Evolutionary conservation across 305 asterid species (phyloP).

Genomic region (Plantago coronopus): DNA sequence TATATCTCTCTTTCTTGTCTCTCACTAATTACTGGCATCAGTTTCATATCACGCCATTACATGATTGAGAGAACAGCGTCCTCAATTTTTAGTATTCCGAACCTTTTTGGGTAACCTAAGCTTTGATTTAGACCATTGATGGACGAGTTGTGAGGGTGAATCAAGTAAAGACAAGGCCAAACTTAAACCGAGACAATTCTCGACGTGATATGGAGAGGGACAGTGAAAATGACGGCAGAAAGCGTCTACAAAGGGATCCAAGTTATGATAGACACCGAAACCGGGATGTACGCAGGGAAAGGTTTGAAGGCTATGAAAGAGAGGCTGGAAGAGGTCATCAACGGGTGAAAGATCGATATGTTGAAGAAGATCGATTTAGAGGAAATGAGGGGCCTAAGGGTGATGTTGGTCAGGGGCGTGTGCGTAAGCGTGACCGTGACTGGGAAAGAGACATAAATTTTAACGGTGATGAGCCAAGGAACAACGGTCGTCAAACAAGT

Average conservation of each 20-base stretch:
- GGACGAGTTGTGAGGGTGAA: slow-evolving; percentile 70
- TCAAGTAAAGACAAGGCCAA: slow-evolving; percentile 58
- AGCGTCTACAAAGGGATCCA: slow-evolving; percentile 48
- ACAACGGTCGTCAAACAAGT: slow-evolving; percentile 36
- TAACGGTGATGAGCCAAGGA: slow-evolving; percentile 39
- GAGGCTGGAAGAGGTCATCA: slow-evolving; percentile 49
- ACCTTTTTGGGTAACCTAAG: slow-evolving; percentile 18
- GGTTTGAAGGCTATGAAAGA: slow-evolving; percentile 44
- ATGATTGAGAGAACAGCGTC: background rate
- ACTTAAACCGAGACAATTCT: slow-evolving; percentile 45
- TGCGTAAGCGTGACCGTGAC: slow-evolving; percentile 46
- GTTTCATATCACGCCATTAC: background rate
- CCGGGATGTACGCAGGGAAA: slow-evolving; percentile 46
- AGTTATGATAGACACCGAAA: slow-evolving; percentile 38
- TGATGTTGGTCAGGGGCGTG: slow-evolving; percentile 41
- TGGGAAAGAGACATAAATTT: slow-evolving; percentile 41
- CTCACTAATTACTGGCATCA: slow-evolving; percentile 8
- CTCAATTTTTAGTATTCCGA: slow-evolving; percentile 14
- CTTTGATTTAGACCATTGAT: slow-evolving; percentile 52
- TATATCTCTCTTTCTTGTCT: slow-evolving; percentile 25
- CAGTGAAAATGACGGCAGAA: slow-evolving; percentile 40
- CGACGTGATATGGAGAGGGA: slow-evolving; percentile 50
- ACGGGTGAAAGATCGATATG: slow-evolving; percentile 42
- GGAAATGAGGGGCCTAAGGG: slow-evolving; percentile 35
- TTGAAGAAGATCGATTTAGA: slow-evolving; percentile 45